A percentile compares a stretch with the other conserved stretches of the same genome.
Conservation (phyloP, 345 rosid genomes). For the Litchi chinensis region DNA sequence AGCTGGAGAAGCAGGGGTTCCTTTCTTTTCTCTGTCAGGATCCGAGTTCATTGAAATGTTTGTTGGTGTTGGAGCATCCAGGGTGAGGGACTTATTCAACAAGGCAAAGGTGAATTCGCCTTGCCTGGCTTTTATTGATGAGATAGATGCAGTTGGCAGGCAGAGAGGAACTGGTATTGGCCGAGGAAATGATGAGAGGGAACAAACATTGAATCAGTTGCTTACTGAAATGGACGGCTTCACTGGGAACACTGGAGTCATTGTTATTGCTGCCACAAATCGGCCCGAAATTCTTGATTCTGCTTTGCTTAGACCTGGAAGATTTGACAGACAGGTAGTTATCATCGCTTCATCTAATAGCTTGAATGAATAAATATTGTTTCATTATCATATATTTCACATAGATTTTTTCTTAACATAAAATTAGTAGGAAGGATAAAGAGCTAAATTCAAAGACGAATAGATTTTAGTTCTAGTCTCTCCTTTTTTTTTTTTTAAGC, state of each 20-base stretch:
- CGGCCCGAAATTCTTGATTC: conserved; percentile 78
- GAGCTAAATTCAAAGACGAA: too few relatives aligned
- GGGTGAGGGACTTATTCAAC: conserved; percentile 80
- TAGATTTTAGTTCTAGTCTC: too few relatives aligned
- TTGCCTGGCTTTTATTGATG: conserved; percentile 76
- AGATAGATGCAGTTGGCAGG: conserved; percentile 85
- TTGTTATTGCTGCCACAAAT: conserved; percentile 77
- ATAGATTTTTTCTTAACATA: too few relatives aligned
- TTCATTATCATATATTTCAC: too few relatives aligned
- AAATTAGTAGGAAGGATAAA: too few relatives aligned
- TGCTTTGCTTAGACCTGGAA: conserved; percentile 76
- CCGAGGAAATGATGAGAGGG: conserved; percentile 87
- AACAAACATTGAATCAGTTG: conserved; percentile 80
- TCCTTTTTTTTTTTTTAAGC: too few relatives aligned
- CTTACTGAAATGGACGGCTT: conserved; percentile 82
- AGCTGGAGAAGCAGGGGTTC: conserved; percentile 84
- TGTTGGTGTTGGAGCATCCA: conserved; percentile 74
- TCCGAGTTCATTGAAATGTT: conserved; percentile 86
- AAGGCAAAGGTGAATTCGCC: conserved; percentile 75
- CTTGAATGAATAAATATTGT: not conserved
- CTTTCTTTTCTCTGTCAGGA: conserved; percentile 72
- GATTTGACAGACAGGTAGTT: conserved; percentile 71
- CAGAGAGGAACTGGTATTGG: conserved; percentile 82
- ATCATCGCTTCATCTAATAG: too few relatives aligned
- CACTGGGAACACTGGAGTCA: conserved; percentile 63